Percentiles rank a stretch among this genome's conserved stretches.
phyloP scores from a whole-genome alignment of 768 basidiomycete genomes.

The Steccherinum ochraceum region DNA sequence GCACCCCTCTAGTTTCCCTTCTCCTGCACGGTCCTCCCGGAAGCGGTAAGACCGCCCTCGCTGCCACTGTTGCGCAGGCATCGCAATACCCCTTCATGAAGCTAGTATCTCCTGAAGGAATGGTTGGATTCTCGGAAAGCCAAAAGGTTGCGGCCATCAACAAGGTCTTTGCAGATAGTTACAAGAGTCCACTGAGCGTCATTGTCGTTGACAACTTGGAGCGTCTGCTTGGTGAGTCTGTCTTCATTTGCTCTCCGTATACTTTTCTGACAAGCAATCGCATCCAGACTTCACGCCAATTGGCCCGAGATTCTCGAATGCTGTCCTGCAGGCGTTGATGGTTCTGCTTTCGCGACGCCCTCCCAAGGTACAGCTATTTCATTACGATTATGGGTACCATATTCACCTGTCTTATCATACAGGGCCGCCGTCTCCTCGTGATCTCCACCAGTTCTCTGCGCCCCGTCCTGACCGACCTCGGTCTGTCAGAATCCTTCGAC shows the following conservation, averaged over 20 bases:
- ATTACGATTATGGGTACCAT: not conserved
- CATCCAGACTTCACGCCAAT: conserved; percentile 98
- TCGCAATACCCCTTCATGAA: conserved; percentile 99
- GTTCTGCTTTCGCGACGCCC: conserved; percentile 86
- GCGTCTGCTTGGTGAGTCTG: conserved; percentile 71
- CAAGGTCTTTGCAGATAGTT: conserved; percentile 91
- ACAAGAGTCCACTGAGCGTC: conserved; percentile 95
- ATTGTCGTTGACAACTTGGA: conserved; percentile 95
- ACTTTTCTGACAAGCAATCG: too few relatives aligned
- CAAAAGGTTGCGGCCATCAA: conserved; percentile 90
- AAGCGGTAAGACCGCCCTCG: conserved; percentile 92
- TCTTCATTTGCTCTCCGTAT: not conserved
- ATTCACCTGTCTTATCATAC: conserved; percentile 6
- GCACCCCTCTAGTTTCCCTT: conserved; percentile 89
- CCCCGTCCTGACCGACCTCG: conserved; percentile 80
- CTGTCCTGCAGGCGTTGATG: conserved; percentile 83
- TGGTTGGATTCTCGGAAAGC: conserved; percentile 92
- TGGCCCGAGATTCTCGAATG: conserved; percentile 94
- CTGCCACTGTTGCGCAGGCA: conserved; percentile 86
- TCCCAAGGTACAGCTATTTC: conserved; percentile 72
- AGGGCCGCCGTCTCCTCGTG: conserved; percentile 89
- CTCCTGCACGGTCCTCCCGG: conserved; percentile 87
- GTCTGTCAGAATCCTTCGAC: conserved; percentile 86
- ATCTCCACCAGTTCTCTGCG: conserved; percentile 90
- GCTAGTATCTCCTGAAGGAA: conserved; percentile 89